A percentile compares a stretch with the other conserved stretches of the same genome.
Evolutionary conservation across 1,139 yeast genomes (phyloP).

Genomic region (Saccharomyces hybrid): DNA sequence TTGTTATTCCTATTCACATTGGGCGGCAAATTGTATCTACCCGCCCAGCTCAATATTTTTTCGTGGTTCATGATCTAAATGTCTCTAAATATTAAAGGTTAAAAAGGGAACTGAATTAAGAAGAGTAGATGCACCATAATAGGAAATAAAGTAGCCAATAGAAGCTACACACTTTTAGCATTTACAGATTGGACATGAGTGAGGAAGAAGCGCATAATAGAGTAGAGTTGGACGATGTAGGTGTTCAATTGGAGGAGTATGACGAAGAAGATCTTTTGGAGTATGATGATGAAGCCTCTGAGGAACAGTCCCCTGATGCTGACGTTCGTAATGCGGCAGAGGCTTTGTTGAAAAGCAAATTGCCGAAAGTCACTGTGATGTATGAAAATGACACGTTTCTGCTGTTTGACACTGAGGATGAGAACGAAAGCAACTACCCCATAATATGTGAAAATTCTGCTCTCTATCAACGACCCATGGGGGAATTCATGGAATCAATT

Average conservation of each 20-base stretch:
- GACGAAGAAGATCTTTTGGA: slow-evolving; percentile 18
- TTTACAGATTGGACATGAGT: background rate
- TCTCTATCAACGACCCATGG: slow-evolving; percentile 17
- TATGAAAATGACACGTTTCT: slow-evolving; percentile 16
- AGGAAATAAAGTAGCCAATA: too few species aligned
- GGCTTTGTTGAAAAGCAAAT: slow-evolving; percentile 10
- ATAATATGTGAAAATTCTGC: slow-evolving; percentile 19
- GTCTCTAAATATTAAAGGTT: background rate
- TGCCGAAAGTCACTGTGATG: slow-evolving; percentile 16
- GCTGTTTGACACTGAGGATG: slow-evolving; percentile 19
- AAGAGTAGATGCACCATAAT: background rate
- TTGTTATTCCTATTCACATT: background rate
- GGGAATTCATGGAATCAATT: slow-evolving; percentile 20
- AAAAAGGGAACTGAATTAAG: background rate
- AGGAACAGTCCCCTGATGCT: slow-evolving; percentile 4
- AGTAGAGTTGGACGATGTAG: slow-evolving; percentile 11
- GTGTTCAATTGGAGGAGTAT: slow-evolving; percentile 11
- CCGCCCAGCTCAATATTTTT: background rate
- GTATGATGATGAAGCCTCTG: slow-evolving; percentile 9
- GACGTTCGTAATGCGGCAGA: slow-evolving; percentile 17
- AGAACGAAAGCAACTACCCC: slow-evolving; percentile 8
- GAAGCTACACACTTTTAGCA: background rate
- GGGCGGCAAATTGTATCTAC: background rate
- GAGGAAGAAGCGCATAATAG: slow-evolving; percentile 1
- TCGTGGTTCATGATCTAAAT: background rate